These are phyloP conservation scores for Chloranthus sessilifolius DNA, from an alignment of 164 flowering plant genomes.

Conservation along the genomic window DNA sequence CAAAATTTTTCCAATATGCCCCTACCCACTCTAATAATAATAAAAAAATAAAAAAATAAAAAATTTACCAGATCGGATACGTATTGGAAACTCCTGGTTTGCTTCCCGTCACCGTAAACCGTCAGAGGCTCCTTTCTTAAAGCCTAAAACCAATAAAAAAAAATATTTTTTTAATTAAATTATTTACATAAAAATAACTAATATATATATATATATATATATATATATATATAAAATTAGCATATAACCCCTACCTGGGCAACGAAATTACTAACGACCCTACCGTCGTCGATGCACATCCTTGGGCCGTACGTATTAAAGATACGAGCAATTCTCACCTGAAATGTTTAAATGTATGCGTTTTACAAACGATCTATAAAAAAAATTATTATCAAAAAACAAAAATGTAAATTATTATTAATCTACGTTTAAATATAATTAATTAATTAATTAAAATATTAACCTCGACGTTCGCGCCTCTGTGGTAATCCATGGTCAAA, in stretches of 20 bases:
- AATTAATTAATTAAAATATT: not conserved
- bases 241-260: slow-evolving; percentile 75
- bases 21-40: not conserved
- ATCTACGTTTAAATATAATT: not conserved
- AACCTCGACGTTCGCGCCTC: slow-evolving; percentile 76
- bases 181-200: too few species aligned
- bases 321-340: slow-evolving; percentile 97
- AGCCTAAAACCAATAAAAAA: slow-evolving; percentile 39
- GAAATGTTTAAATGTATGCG: too few species aligned
- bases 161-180: too few species aligned
- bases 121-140: slow-evolving; percentile 92
- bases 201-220: too few species aligned
- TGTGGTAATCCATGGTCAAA: slow-evolving; percentile 26
- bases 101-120: slow-evolving; percentile 97
- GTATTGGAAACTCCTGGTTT: slow-evolving; percentile 95
- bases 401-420: not conserved
- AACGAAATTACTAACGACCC: slow-evolving; percentile 94
- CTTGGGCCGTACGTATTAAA: slow-evolving; percentile 96
- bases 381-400: not conserved
- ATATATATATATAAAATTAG: too few species aligned
- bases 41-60: not conserved
- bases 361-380: not conserved
- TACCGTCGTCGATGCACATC: slow-evolving; percentile 96
- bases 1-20: too few species aligned
- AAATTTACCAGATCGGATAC: slow-evolving; percentile 86